A percentile compares a stretch with the other conserved stretches of the same genome.
These are phyloP conservation scores for Marasmius sp. DNA, from an alignment of 1,284 basidiomycete species.

Conservation along the genomic window DNA sequence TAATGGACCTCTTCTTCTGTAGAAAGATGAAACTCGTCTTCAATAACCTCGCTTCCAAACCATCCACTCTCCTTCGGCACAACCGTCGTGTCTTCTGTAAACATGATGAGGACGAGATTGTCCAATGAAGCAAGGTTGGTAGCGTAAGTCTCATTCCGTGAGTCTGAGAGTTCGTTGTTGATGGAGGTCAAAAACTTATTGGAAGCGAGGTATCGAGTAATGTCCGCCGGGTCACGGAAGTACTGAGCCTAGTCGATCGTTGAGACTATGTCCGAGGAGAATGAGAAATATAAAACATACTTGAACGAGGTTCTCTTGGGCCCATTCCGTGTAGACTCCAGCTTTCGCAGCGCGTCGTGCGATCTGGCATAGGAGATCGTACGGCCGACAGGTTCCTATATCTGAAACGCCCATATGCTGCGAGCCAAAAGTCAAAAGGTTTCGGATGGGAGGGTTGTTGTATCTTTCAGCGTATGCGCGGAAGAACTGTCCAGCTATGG, in stretches of 20 bases:
- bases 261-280: not conserved
- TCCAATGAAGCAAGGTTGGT: conserved; percentile 58
- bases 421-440: conserved; percentile 88
- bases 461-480: conserved; percentile 88
- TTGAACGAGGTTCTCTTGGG: conserved; percentile 81
- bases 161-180: conserved; percentile 66
- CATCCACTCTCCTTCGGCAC: conserved; percentile 83
- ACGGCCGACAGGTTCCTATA: conserved; percentile 69
- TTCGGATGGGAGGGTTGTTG: conserved; percentile 75
- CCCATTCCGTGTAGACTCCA: conserved; percentile 83
- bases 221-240: conserved; percentile 82
- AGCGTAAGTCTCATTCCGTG: conserved; percentile 61
- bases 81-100: conserved; percentile 73
- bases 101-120: conserved; percentile 66
- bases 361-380: conserved; percentile 76
- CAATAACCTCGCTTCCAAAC: conserved; percentile 70
- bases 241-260: conserved; percentile 75
- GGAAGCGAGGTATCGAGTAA: conserved; percentile 67
- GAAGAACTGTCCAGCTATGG: conserved; percentile 83
- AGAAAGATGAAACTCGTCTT: conserved; percentile 26
- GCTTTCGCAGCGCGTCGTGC: conserved; percentile 71
- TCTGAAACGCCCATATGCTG: conserved; percentile 87
- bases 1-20: not conserved
- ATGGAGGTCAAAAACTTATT: conserved; percentile 75
- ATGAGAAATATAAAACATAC: conserved; percentile 32